Evolutionary conservation across 1,139 yeast species (phyloP), one percentile per base, ranked within the genome.

Genomic region (Blastobotrys elegans): DNA sequence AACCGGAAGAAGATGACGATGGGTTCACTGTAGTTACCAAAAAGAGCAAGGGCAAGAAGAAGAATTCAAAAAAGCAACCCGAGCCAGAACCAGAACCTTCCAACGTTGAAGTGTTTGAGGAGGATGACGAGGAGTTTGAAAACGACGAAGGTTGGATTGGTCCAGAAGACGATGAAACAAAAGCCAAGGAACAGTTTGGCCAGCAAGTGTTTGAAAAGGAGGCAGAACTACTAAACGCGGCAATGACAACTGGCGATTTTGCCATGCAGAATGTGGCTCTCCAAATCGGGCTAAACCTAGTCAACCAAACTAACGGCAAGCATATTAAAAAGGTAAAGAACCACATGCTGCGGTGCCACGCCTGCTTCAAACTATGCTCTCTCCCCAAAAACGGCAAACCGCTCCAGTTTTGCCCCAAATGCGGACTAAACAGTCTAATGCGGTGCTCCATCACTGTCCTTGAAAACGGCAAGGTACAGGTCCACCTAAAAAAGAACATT

Each of bases 291-390:
- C 68, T 92, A 46, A 84, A 86, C 56, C 73, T 92, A 56, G 84
- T 94, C 79, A 90, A 90, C 65, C 76, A 87, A 29, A 77, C 80
- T 71, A 81, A 92, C 1, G 98, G 98, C 21, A 73, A 82, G 55
- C 89, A 84, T 60, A 89, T 92, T 67, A 84, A 79, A 57, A 79
- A 87, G 64, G 86, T 92, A 43, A 79, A 95, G 66, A 88, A 84
- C 67, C 89, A 87, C 66, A 90, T 90, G 97, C 76, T 87, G 62
- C 77, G 99, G 67, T 92, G 99, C 66, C 97, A 92, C 66, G 99
- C 97, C 0, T 92, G 99, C 68, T 94, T 92, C 77, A 73, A 79
- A 53, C 72, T 89, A 62, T 72, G 84, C 8, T 92, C 94, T 7
- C 73, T 86, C 49, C 88, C 94, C 38, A 84, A 82, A 59, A 62